Evolutionary conservation across 257 asterid genomes (phyloP), one percentile per base, ranked within the genome.

Genomic region (Primulina eburnea): DNA sequence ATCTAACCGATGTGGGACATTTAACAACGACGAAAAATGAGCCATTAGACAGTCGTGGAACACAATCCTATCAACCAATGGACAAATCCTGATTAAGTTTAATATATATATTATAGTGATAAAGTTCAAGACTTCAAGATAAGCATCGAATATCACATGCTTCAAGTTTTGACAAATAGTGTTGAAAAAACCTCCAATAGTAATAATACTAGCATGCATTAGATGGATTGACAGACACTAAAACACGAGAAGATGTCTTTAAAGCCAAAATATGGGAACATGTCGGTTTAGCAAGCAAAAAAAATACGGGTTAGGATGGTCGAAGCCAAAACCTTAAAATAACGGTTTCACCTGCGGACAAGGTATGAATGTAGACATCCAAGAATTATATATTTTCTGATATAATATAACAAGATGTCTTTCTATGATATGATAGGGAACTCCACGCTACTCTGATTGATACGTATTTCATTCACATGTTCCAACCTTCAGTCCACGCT

Each of bases 1-100:
- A n/a, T n/a, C n/a, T n/a, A n/a, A n/a, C n/a, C n/a, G n/a, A n/a
- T n/a, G n/a, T n/a, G n/a, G n/a, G n/a, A n/a, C n/a, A n/a, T n/a
- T n/a, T n/a, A n/a, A 64, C 59, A 65, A 61, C 55, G 56, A 67
- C 52, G 26, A 6, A 63, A 43, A 37, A 58, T 21, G 6, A 60
- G 34, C 52, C 34, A 11, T 32, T 24, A 20, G 43, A 32, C 43
- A 47, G 71, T 29, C 18, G 21, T 33, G 64, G 18, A 72, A 55
- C 57, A 28, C 20, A 12, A 24, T 34, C 38, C 7, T 14, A 57
- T 60, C 60, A 72, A 50, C 4, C 53, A 12, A 12, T 3, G 53
- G n/a, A 3, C 56, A 47, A 47, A 47, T 47, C 56, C 53, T 4
- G 0, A 40, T 40, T 43, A 43, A 43, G 53, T 43, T 43, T n/a